Percentiles rank a stretch among this genome's conserved stretches.
Conservation (phyloP, 1,284 basidiomycete species). For the Ceratobasidium sp. region DNA sequence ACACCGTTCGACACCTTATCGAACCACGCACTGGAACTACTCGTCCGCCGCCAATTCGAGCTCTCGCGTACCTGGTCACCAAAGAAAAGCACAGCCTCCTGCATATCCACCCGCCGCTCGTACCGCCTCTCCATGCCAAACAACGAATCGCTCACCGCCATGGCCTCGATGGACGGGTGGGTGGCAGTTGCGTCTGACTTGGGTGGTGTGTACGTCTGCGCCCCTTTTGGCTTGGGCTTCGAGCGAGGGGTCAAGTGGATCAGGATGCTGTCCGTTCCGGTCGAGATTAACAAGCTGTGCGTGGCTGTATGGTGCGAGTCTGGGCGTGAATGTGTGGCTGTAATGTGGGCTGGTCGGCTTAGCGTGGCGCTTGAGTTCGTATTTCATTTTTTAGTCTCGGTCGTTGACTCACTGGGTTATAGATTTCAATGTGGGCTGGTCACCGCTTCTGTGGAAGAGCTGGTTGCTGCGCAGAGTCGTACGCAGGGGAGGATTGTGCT, state of each 20-base stretch:
- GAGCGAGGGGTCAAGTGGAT: slow-evolving; percentile 8
- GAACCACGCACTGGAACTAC: not conserved
- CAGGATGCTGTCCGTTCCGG: slow-evolving; percentile 19
- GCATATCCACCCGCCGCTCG: not conserved
- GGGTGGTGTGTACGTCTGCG: slow-evolving; percentile 32
- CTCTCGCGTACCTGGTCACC: slow-evolving; percentile 33
- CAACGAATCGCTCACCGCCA: slow-evolving; percentile 38
- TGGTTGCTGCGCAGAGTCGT: slow-evolving; percentile 2
- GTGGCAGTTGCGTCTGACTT: slow-evolving; percentile 41
- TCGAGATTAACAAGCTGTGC: slow-evolving; percentile 22
- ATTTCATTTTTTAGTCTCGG: not conserved
- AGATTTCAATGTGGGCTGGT: slow-evolving; percentile 35
- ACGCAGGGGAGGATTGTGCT: slow-evolving; percentile 16
- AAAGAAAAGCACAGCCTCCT: not conserved
- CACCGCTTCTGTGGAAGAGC: slow-evolving; percentile 11
- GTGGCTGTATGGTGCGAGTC: slow-evolving; percentile 25
- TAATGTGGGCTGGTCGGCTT: slow-evolving; percentile 33
- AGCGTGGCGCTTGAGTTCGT: slow-evolving; percentile 14
- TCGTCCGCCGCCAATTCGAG: slow-evolving; percentile 33
- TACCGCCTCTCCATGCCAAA: slow-evolving; percentile 29
- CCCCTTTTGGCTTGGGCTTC: slow-evolving; percentile 7
- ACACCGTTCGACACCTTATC: not conserved
- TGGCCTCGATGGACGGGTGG: slow-evolving; percentile 40
- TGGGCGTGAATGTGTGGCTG: slow-evolving; percentile 12
- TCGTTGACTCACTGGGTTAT: not conserved